Evolutionary conservation across 140 eudicot species (phyloP), one percentile per base, ranked within the genome.

Genomic region (Anethum foeniculum): DNA sequence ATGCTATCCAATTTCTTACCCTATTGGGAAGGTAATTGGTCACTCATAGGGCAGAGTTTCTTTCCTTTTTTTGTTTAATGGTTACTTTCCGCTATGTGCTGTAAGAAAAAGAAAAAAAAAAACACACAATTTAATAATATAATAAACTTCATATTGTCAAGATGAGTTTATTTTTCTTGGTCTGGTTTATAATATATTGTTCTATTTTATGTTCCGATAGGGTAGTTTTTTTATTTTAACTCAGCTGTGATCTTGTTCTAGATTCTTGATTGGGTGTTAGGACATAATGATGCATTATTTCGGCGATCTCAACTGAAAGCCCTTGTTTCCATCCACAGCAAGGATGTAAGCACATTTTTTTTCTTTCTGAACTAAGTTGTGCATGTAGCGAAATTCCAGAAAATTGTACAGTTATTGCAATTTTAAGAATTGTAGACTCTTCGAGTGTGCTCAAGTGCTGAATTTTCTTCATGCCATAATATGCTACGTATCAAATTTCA

Each of bases 291-390:
- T 77, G 97, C 92, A 67, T 84, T 95, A 49, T 95, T 95, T 84
- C 88, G 99, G 80, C 89, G 99, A 81, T 96, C 99, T 78, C 99
- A 95, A 88, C 48, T 95, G 83, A 95, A 95, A 87, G 99, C 96
- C 69, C 97, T 95, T 80, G 99, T 95, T 82, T 90, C 96, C 79
- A 95, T 95, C 84, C 99, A 95, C 80, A 82, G 99, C 86, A 93
- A 79, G 80, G 99, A 92, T 96, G 99, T 95, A 83, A 87, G 36
- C 49, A 49, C 1, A 54, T 10, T 77, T 47, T 10, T 21, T 41
- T 23, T 41, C 18, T n/a, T 80, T 75, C 19, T 27, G 34, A 58
- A 28, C 52, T 21, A 43, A 38, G 39, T 25, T 16, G 27, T 58
- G n/a, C 74, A 10, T 36, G 36, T 18, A 28, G 4, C 23, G 1